Percentiles rank a stretch among this genome's conserved stretches.
Evolutionary conservation across 2,329 filamentous ascomycete species (phyloP).

Genomic region (Penicillium sp.): DNA sequence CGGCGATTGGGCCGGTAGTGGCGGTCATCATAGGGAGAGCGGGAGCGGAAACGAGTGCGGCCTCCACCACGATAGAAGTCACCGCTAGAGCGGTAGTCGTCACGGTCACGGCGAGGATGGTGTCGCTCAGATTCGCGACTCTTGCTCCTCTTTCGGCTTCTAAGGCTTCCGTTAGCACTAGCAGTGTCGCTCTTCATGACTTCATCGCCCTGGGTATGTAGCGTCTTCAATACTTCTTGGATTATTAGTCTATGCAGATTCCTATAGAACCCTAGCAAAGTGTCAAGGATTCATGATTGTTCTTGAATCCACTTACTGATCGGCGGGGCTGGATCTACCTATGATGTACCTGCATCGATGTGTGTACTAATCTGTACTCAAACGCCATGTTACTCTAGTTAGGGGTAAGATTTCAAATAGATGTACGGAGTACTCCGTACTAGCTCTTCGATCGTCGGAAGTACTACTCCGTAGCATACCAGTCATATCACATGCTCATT

Average conservation of each 20-base stretch:
- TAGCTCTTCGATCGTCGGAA: neutral
- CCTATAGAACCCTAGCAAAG: neutral
- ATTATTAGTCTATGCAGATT: neutral
- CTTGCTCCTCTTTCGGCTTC: slow-evolving; percentile 76
- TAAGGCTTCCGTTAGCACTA: slow-evolving; percentile 66
- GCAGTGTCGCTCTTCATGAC: slow-evolving; percentile 68
- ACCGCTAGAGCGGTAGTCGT: slow-evolving; percentile 55
- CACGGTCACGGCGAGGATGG: slow-evolving; percentile 66
- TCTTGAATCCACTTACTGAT: slow-evolving; percentile 7
- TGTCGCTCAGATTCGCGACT: slow-evolving; percentile 74
- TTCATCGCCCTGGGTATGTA: slow-evolving; percentile 50
- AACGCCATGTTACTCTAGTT: neutral
- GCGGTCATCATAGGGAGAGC: slow-evolving; percentile 64
- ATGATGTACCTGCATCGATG: neutral
- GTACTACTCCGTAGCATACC: no score
- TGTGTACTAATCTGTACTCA: neutral
- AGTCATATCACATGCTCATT: neutral
- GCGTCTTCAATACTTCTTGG: neutral
- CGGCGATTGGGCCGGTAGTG: slow-evolving; percentile 53
- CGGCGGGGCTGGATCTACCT: neutral
- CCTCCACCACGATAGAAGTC: slow-evolving; percentile 69
- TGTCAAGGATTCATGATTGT: neutral
- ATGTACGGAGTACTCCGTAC: no score
- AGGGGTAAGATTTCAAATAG: neutral
- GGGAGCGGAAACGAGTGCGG: slow-evolving; percentile 66